These are phyloP conservation scores for Eragrostis curvula DNA, from an alignment of 176 grass and related monocot species.

Conservation along the genomic window DNA sequence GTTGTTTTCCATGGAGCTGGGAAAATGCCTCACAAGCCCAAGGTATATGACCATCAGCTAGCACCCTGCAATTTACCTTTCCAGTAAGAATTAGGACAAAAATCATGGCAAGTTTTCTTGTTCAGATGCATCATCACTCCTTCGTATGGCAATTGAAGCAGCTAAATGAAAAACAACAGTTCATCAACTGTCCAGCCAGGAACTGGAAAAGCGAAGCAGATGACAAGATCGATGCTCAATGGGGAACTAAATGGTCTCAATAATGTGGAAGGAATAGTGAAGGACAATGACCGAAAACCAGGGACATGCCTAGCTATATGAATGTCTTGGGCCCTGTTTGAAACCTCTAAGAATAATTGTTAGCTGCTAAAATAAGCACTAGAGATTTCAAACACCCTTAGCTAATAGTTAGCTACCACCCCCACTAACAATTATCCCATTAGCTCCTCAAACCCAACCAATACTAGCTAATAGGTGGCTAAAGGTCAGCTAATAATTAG, in stretches of 20 bases:
- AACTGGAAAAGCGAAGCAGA: conserved; percentile 1
- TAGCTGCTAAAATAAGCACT: too few relatives aligned
- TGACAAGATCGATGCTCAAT: conserved; percentile 1
- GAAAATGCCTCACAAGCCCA: conserved; percentile 95
- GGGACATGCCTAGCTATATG: conserved; percentile 8
- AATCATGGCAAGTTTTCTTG: not conserved
- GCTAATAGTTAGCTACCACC: too few relatives aligned
- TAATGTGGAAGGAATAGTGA: not conserved
- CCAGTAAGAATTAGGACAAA: conserved; percentile 20
- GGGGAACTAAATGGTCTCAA: not conserved
- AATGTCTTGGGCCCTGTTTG: too few relatives aligned
- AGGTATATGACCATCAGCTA: conserved; percentile 95
- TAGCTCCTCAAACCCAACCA: too few relatives aligned
- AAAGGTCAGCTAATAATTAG: too few relatives aligned
- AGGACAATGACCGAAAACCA: not conserved
- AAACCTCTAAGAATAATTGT: too few relatives aligned
- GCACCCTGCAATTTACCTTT: conserved; percentile 63
- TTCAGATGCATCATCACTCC: not conserved
- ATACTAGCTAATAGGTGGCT: too few relatives aligned
- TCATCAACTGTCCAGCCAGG: not conserved
- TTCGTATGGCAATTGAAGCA: conserved; percentile 1
- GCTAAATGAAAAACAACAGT: not conserved
- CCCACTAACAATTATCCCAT: too few relatives aligned
- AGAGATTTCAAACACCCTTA: too few relatives aligned
- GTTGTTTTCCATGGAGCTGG: conserved; percentile 67